A percentile compares a stretch with the other conserved stretches of the same genome.
Conservation (phyloP, 2,329 filamentous ascomycete species). For the Pyrenochaeta sp. region DNA sequence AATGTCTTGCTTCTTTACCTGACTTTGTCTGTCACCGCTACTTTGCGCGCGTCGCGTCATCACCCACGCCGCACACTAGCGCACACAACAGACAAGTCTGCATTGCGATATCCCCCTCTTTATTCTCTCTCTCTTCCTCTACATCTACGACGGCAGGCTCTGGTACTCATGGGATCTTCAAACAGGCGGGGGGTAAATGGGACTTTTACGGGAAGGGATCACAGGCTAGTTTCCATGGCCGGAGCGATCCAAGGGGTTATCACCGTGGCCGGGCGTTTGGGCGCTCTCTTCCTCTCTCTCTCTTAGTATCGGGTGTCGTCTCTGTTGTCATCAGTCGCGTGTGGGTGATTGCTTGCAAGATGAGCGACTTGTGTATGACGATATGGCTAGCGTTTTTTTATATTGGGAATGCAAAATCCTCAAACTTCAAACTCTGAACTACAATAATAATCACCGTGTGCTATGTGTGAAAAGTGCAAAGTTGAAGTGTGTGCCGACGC, state of each 20-base stretch:
- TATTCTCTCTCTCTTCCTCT: slow-evolving; percentile 34
- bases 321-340: too few species aligned
- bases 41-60: slow-evolving; percentile 10
- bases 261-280: slow-evolving; percentile 37
- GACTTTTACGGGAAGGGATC: slow-evolving; percentile 6
- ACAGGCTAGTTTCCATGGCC: slow-evolving; percentile 28
- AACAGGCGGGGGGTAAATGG: slow-evolving; percentile 9
- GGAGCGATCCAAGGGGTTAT: slow-evolving; percentile 21
- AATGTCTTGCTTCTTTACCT: slow-evolving; percentile 34
- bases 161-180: slow-evolving; percentile 14
- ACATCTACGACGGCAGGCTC: slow-evolving; percentile 18
- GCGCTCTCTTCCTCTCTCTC: too few species aligned
- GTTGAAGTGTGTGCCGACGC: too few species aligned
- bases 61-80: slow-evolving; percentile 1
- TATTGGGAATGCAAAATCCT: too few species aligned
- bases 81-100: slow-evolving; percentile 18
- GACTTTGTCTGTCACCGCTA: slow-evolving; percentile 15
- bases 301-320: too few species aligned
- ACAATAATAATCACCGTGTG: too few species aligned
- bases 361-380: too few species aligned
- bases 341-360: too few species aligned
- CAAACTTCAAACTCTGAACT: too few species aligned
- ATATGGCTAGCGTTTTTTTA: too few species aligned
- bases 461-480: too few species aligned
- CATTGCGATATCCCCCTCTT: slow-evolving; percentile 45